A percentile compares a stretch with the other conserved stretches of the same genome.
phyloP scores from a whole-genome alignment of 106 monocot genomes.

The Allium fistulosum region DNA sequence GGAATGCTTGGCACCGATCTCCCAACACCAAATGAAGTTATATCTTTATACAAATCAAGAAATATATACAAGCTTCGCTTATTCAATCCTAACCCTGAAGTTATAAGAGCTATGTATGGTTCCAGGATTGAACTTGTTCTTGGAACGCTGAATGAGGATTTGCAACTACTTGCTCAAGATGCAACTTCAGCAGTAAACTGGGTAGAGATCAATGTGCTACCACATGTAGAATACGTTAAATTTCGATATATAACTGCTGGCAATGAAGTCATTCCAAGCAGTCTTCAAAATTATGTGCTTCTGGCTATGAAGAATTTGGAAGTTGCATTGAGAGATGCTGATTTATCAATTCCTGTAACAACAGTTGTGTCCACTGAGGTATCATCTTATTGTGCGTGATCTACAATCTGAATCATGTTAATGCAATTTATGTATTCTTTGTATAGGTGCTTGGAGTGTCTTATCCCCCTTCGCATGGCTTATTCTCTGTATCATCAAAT shows the following conservation, averaged over 20 bases:
- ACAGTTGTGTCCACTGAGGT: slow-evolving; percentile 8
- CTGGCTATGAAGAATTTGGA: slow-evolving; percentile 11
- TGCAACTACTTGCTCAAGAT: slow-evolving; percentile 12
- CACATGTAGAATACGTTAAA: not conserved
- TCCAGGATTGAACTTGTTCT: slow-evolving; percentile 17
- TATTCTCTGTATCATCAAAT: not conserved
- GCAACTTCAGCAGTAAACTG: slow-evolving; percentile 11
- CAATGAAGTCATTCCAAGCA: slow-evolving; percentile 9
- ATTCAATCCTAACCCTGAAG: slow-evolving; percentile 16
- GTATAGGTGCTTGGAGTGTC: slow-evolving; percentile 5
- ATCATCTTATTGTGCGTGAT: not conserved
- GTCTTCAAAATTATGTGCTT: not conserved
- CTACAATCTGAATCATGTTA: not conserved
- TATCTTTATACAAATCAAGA: slow-evolving; percentile 13
- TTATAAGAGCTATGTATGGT: slow-evolving; percentile 12
- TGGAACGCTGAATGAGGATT: slow-evolving; percentile 14
- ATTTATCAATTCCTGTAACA: not conserved
- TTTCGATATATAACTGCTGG: slow-evolving; percentile 11
- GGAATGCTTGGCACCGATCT: slow-evolving; percentile 27
- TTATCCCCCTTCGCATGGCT: slow-evolving; percentile 8
- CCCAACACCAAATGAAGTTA: slow-evolving; percentile 11
- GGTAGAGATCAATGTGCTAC: slow-evolving; percentile 17
- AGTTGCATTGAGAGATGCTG: not conserved
- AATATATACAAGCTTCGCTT: slow-evolving; percentile 20
- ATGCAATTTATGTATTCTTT: not conserved